phyloP scores from a whole-genome alignment of 306 rosid genomes.

The Benincasa hispida region DNA sequence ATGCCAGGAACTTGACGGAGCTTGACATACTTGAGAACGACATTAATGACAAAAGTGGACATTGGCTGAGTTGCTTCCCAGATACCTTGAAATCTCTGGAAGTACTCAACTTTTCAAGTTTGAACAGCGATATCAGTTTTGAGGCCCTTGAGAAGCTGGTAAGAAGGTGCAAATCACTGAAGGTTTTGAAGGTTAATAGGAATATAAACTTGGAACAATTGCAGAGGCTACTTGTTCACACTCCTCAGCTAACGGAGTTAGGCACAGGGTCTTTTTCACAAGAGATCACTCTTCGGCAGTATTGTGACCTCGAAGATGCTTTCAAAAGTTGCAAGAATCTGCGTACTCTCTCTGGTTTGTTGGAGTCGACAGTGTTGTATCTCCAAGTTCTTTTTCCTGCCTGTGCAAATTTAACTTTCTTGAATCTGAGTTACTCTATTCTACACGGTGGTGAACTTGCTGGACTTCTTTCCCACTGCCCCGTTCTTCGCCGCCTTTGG shows the following conservation, averaged over 20 bases:
- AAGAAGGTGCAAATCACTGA: conserved; percentile 55
- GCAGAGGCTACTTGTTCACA: conserved; percentile 35
- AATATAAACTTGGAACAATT: conserved; percentile 47
- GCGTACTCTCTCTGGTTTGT: conserved; percentile 65
- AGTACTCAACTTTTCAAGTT: conserved; percentile 53
- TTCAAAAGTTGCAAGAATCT: conserved; percentile 49
- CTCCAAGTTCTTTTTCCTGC: conserved; percentile 61
- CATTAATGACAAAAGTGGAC: conserved; percentile 49
- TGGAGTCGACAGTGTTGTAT: conserved; percentile 34
- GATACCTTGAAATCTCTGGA: conserved; percentile 68
- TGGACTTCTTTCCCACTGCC: conserved; percentile 53
- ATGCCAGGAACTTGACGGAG: conserved; percentile 59
- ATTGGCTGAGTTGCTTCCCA: conserved; percentile 80
- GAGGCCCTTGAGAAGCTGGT: conserved; percentile 71
- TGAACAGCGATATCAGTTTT: conserved; percentile 38
- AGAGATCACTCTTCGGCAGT: conserved; percentile 43
- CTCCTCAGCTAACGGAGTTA: conserved; percentile 54
- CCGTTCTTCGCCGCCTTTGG: conserved; percentile 60
- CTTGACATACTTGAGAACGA: conserved; percentile 78
- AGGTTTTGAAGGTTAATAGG: conserved; percentile 59
- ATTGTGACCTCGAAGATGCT: conserved; percentile 43
- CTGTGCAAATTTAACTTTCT: conserved; percentile 48
- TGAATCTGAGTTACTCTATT: conserved; percentile 63
- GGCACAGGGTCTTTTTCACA: conserved; percentile 60
- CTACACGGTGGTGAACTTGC: conserved; percentile 44